Conservation (phyloP, 371 early-diverging fungal genomes). For the Mortierella sp. region DNA sequence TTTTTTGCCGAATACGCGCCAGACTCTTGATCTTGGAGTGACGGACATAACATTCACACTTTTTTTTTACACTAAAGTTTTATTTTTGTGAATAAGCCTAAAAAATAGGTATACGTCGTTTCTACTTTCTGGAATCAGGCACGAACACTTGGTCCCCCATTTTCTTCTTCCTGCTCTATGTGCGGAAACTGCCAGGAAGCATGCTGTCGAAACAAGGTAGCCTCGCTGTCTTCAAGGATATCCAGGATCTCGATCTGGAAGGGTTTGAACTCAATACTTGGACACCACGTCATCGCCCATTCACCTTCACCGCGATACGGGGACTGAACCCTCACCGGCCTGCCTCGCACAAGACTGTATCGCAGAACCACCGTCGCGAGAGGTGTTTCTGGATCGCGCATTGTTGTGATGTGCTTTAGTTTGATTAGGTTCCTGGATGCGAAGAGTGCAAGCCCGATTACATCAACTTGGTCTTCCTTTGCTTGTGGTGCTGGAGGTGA, state of each 20-base stretch:
- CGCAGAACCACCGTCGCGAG: neutral
- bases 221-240: neutral
- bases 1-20: no score
- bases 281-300: constrained; percentile 7
- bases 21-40: no score
- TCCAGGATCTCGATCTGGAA: constrained; percentile 14
- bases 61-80: no score
- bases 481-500: neutral
- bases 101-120: no score
- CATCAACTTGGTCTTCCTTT: neutral
- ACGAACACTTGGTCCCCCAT: no score
- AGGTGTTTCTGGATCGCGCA: neutral
- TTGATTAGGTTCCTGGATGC: constrained; percentile 7
- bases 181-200: neutral
- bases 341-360: neutral
- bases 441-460: constrained; percentile 8
- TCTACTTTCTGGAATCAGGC: no score
- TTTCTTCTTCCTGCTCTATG: no score
- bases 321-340: neutral
- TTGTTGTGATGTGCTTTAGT: neutral
- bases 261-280: constrained; percentile 2
- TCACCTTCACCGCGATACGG: neutral
- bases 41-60: no score
- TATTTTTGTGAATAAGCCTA: no score
- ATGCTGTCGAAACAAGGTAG: constrained; percentile 11